A percentile compares a stretch with the other conserved stretches of the same genome.
Conservation (phyloP, 2,329 filamentous ascomycete genomes). For the Aspergillus sergii region DNA sequence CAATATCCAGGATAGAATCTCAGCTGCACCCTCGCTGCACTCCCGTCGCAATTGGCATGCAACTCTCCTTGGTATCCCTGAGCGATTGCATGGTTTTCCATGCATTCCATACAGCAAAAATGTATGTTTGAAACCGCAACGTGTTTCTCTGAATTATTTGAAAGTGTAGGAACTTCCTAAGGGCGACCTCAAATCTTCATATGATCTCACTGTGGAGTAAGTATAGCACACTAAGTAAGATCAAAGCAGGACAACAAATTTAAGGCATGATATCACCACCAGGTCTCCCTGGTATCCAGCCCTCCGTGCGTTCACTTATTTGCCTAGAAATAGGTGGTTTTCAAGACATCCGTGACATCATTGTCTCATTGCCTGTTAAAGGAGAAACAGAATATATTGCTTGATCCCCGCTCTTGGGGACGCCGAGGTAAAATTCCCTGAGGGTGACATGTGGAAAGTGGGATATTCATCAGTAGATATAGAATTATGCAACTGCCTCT, state of each 20-base stretch:
- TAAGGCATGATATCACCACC: background rate
- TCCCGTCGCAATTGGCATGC: background rate
- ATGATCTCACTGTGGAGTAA: background rate
- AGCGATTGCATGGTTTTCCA: background rate
- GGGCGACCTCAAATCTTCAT: background rate
- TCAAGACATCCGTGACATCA: background rate
- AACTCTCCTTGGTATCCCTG: background rate
- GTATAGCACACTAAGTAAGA: background rate
- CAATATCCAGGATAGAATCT: background rate
- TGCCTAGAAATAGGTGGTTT: background rate
- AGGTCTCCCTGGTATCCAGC: background rate
- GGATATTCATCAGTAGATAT: background rate
- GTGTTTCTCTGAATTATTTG: background rate
- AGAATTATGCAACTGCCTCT: background rate
- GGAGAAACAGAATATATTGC: background rate
- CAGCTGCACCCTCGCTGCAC: background rate
- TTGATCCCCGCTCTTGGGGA: background rate
- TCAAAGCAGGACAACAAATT: background rate
- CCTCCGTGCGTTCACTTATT: background rate
- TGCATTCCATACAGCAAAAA: background rate
- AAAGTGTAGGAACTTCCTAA: background rate
- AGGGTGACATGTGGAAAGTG: background rate
- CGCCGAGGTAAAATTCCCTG: background rate
- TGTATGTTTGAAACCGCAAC: background rate
- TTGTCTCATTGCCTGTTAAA: background rate